Evolutionary conservation across 352 stramenopile species (phyloP), one percentile per base, ranked within the genome.

Genomic region (Plasmopara muralis): DNA sequence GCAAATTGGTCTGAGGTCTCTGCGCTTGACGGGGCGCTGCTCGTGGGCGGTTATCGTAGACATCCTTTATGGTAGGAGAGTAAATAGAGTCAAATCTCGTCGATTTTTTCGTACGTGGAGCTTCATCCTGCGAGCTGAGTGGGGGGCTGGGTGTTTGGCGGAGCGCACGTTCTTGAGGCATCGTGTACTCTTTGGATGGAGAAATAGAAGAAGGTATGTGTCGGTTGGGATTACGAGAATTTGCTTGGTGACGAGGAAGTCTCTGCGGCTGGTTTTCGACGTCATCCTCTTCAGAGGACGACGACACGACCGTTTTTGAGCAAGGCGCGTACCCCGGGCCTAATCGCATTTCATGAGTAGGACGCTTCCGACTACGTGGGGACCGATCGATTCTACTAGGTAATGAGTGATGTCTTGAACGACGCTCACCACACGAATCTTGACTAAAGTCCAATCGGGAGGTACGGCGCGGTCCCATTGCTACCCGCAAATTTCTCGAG

Each of bases 201-300:
- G 55, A 45, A 47, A 60, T 53, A 4, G 55, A 68, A 14, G 50
- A 64, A 7, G 60, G 34, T 20, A 61, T 68, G 1, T 50, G 42
- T 10, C 51, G 50, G 4, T 44, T 55, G 31, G 13, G 51, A 8
- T 47, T 49, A 13, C 44, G 48, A 10, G 37, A 5, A n/a, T 16
- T 43, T n/a, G 20, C 41, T 43, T 56, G 52, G 15, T 43, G 51
- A 45, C 47, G 41, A 28, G 29, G 25, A 4, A 44, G 53, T 51
- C 53, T 47, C 9, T 33, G 47, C 18, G 61, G 38, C 0, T 44
- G 42, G 13, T 54, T 39, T n/a, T 33, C 39, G 9, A 2, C 35
- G 35, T 62, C 58, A 12, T 62, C 48, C 4, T 61, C 49, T 43
- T 62, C 53, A 29, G 41, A 44, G 10, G 44, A 59, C 20, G 58